Evolutionary conservation across 2,329 filamentous ascomycete species (phyloP).

Genomic region (Fonsecaea pugnacius): DNA sequence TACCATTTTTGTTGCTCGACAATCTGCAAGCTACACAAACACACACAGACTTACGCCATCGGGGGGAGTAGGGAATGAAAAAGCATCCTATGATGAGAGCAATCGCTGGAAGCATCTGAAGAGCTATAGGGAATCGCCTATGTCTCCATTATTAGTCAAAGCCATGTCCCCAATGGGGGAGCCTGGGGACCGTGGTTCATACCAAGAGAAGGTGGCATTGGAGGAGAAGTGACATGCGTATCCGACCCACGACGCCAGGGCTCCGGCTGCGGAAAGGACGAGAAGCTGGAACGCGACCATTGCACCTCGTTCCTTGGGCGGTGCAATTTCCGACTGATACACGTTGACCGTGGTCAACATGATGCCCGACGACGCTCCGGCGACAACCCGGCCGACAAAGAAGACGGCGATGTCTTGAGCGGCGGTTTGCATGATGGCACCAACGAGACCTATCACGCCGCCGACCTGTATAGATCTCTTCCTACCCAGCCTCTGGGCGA

Average conservation of each 20-base stretch:
- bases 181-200: no score
- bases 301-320: slow-evolving; percentile 47
- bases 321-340: slow-evolving; percentile 84
- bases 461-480: background rate
- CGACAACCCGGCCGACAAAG: slow-evolving; percentile 76
- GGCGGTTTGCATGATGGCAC: slow-evolving; percentile 1
- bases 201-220: no score
- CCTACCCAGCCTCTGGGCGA: no score
- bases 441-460: background rate
- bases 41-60: background rate
- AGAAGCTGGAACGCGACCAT: slow-evolving; percentile 60
- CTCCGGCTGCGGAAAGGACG: background rate
- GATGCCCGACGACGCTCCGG: slow-evolving; percentile 81
- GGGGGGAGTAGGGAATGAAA: slow-evolving; percentile 10
- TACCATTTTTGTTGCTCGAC: no score
- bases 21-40: no score
- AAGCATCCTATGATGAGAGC: slow-evolving; percentile 3
- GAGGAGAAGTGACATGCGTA: background rate
- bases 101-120: background rate
- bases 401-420: slow-evolving; percentile 63
- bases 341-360: slow-evolving; percentile 88
- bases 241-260: background rate
- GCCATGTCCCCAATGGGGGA: no score
- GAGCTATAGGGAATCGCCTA: slow-evolving; percentile 1
- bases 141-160: no score